A percentile compares a stretch with the other conserved stretches of the same genome.
phyloP scores from a whole-genome alignment of 306 rosid genomes.

The Fragaria vesca region DNA sequence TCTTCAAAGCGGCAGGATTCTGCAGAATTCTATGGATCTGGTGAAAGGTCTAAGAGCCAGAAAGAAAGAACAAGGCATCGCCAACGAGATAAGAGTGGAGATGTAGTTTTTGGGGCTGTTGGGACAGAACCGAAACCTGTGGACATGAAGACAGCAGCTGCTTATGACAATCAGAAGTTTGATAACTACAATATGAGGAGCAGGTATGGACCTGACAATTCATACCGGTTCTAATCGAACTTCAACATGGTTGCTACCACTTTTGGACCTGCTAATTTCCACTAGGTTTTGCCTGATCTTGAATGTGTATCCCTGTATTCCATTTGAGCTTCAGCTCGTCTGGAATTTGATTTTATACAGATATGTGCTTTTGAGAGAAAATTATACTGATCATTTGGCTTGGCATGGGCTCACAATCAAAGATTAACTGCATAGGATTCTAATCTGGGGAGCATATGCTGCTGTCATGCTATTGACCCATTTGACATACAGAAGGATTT shows the following conservation, averaged over 20 bases:
- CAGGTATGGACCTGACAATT: constrained; percentile 49
- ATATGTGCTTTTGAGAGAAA: constrained; percentile 18
- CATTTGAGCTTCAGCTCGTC: constrained; percentile 23
- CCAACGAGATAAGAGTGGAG: constrained; percentile 80
- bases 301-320: constrained; percentile 22
- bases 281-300: constrained; percentile 33
- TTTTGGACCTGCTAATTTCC: constrained; percentile 10
- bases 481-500: constrained; percentile 9
- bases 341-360: constrained; percentile 17
- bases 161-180: constrained; percentile 48
- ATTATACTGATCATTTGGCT: constrained; percentile 14
- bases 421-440: constrained; percentile 1
- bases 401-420: constrained; percentile 1
- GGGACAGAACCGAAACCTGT: constrained; percentile 52
- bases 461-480: constrained; percentile 4
- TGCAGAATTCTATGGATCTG: constrained; percentile 72
- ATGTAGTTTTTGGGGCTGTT: constrained; percentile 45
- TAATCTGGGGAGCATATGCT: constrained; percentile 7
- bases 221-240: constrained; percentile 47
- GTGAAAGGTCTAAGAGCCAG: constrained; percentile 81
- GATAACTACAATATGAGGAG: constrained; percentile 74
- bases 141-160: constrained; percentile 50
- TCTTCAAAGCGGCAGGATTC: constrained; percentile 68
- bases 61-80: constrained; percentile 84
- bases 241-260: constrained; percentile 29